Percentiles rank a stretch among this genome's conserved stretches.
These are phyloP conservation scores for Telopea speciosissima DNA, from an alignment of 177 flowering plant genomes.

Conservation along the genomic window DNA sequence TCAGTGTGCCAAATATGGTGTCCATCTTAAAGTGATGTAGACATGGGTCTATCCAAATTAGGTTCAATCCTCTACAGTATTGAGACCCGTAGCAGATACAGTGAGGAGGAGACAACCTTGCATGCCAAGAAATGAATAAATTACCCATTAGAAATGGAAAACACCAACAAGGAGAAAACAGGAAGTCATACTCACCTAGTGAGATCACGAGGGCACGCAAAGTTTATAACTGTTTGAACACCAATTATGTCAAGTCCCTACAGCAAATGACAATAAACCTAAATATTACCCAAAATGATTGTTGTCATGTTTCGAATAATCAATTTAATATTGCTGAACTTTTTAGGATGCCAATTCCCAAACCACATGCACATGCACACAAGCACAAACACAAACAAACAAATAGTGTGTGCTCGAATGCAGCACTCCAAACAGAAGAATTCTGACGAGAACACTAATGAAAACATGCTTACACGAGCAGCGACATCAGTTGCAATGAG, in stretches of 20 bases:
- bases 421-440: background rate
- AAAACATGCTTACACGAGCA: slow-evolving; percentile 71
- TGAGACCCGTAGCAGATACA: background rate
- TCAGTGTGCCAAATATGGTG: background rate
- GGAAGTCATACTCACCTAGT: slow-evolving; percentile 43
- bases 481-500: slow-evolving; percentile 95
- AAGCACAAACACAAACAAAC: background rate
- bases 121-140: background rate
- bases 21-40: background rate
- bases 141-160: background rate
- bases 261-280: slow-evolving; percentile 8
- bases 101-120: background rate
- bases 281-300: background rate
- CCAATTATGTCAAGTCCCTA: slow-evolving; percentile 97
- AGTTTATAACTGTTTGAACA: slow-evolving; percentile 89
- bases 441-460: background rate
- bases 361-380: background rate
- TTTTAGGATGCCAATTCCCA: background rate
- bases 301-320: background rate
- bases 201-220: slow-evolving; percentile 88
- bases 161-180: background rate
- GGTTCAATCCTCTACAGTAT: background rate
- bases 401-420: background rate
- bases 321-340: too few species aligned
- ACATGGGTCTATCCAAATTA: background rate